Evolutionary conservation across 306 rosid species (phyloP).

Genomic region (Pyrus pyrifolia): DNA sequence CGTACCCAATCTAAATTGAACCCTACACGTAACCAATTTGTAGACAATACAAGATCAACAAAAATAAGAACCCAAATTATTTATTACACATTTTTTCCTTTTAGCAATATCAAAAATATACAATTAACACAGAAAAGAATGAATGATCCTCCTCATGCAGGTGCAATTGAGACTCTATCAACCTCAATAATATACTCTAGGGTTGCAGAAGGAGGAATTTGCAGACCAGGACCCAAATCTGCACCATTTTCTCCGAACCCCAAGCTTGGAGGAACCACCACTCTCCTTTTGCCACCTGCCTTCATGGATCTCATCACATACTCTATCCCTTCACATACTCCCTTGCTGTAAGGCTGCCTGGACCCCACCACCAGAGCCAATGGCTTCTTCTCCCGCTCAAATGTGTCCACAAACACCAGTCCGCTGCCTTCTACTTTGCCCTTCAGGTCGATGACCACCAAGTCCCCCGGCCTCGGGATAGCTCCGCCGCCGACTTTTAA

Average conservation of each 20-base stretch:
- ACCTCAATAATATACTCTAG: conserved; percentile 70
- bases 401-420: conserved; percentile 78
- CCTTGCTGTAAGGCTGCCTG: conserved; percentile 75
- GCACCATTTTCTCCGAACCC: conserved; percentile 85
- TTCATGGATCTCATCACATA: conserved; percentile 61
- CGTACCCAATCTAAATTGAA: too few relatives aligned
- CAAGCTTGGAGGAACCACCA: conserved; percentile 56
- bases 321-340: conserved; percentile 89
- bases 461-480: conserved; percentile 61
- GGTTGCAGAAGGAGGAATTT: conserved; percentile 77
- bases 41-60: too few relatives aligned
- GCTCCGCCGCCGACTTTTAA: conserved; percentile 70
- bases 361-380: conserved; percentile 86
- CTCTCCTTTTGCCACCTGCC: conserved; percentile 80
- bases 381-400: conserved; percentile 56
- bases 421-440: conserved; percentile 50
- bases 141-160: conserved; percentile 40
- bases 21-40: too few relatives aligned
- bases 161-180: conserved; percentile 91
- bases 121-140: background rate
- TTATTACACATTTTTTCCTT: too few relatives aligned
- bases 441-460: conserved; percentile 71
- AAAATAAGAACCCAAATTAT: too few relatives aligned
- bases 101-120: too few relatives aligned
- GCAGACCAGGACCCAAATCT: conserved; percentile 66